A percentile compares a stretch with the other conserved stretches of the same genome.
Evolutionary conservation across 495 filamentous ascomycete genomes (phyloP).

Genomic region (Penicillium turbatum): DNA sequence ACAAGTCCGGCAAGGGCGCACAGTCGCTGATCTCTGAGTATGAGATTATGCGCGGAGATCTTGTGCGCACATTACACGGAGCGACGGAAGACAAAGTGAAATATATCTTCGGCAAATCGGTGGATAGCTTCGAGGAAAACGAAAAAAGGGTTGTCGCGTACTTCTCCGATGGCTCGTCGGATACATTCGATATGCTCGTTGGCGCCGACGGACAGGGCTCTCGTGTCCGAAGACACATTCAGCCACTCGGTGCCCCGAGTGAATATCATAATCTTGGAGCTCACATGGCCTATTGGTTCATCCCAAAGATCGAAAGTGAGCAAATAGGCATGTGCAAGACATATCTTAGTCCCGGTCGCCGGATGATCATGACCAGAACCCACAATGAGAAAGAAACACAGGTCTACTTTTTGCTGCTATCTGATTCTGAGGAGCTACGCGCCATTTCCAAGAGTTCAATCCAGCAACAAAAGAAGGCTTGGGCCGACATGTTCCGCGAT

Average conservation of each 20-base stretch:
- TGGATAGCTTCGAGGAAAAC: constrained; percentile 24
- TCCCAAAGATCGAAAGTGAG: constrained; percentile 34
- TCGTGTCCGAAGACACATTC: constrained; percentile 30
- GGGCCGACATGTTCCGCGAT: constrained; percentile 29
- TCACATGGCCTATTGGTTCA: constrained; percentile 42
- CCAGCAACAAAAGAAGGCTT: constrained; percentile 27
- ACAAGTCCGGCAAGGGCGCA: constrained; percentile 31
- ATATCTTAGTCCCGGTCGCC: constrained; percentile 20
- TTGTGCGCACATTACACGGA: constrained; percentile 35
- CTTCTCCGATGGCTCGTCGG: constrained; percentile 35
- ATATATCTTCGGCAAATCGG: constrained; percentile 37
- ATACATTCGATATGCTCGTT: constrained; percentile 46
- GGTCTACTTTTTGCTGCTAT: constrained; percentile 22
- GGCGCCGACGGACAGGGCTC: constrained; percentile 50
- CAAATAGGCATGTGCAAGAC: constrained; percentile 13
- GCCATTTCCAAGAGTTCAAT: constrained; percentile 13
- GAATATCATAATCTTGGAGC: constrained; percentile 22
- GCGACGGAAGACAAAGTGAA: constrained; percentile 31
- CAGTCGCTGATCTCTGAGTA: constrained; percentile 38
- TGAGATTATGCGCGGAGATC: constrained; percentile 47
- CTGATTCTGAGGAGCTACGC: constrained; percentile 15
- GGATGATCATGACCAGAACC: constrained; percentile 25
- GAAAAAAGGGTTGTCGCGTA: constrained; percentile 28
- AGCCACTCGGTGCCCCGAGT: constrained; percentile 22
- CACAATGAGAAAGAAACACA: constrained; percentile 20